A percentile compares a stretch with the other conserved stretches of the same genome.
Conservation (phyloP, 2,329 filamentous ascomycete genomes). For the Alternaria atra region DNA sequence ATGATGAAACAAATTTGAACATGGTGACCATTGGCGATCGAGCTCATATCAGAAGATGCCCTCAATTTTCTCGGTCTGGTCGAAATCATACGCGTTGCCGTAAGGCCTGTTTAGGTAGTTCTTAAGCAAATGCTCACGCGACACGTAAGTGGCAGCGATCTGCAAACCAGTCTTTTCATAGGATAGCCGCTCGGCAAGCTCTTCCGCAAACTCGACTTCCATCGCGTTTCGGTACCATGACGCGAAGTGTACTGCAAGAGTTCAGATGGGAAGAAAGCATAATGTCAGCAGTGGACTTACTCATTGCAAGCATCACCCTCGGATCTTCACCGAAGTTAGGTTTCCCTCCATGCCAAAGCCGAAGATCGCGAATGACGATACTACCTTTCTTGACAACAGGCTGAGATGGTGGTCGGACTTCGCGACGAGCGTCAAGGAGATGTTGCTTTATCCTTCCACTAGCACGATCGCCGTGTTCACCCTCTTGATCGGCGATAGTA, state of each 20-base stretch:
- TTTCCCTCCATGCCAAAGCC: conserved; percentile 62
- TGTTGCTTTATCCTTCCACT: conserved; percentile 42
- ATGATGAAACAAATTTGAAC: not conserved
- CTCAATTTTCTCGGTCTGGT: conserved; percentile 54
- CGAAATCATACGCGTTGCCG: conserved; percentile 70
- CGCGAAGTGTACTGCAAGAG: conserved; percentile 59
- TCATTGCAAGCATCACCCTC: conserved; percentile 57
- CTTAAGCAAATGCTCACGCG: conserved; percentile 53
- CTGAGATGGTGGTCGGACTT: conserved; percentile 33
- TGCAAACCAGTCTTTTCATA: conserved; percentile 54
- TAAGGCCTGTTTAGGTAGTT: conserved; percentile 66
- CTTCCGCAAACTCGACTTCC: conserved; percentile 63
- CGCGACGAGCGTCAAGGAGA: conserved; percentile 29
- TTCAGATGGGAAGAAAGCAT: conserved; percentile 5
- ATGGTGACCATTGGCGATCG: not conserved
- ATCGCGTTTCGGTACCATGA: conserved; percentile 68
- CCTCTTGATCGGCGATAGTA: conserved; percentile 44
- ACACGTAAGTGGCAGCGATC: conserved; percentile 61
- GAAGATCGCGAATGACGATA: conserved; percentile 58
- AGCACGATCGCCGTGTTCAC: conserved; percentile 52
- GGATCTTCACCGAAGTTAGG: conserved; percentile 56
- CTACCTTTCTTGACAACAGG: conserved; percentile 54
- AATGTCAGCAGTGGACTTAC: conserved; percentile 23
- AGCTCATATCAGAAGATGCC: conserved; percentile 28
- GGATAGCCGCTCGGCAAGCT: conserved; percentile 59